Evolutionary conservation across 2,329 filamentous ascomycete species (phyloP).

Genomic region (Zopfia rhizophila): DNA sequence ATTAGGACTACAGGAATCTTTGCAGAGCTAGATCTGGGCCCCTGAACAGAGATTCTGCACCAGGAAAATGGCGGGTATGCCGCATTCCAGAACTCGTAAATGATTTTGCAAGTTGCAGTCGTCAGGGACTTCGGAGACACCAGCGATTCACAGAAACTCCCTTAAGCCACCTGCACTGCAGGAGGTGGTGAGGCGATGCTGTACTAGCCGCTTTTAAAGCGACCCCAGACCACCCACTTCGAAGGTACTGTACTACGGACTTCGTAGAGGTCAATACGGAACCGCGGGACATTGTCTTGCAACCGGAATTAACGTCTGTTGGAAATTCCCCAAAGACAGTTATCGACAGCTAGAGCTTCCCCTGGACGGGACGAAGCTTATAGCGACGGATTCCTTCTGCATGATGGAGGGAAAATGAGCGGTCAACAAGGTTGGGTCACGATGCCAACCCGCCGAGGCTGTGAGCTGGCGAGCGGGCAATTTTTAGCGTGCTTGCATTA

Average conservation of each 20-base stretch:
- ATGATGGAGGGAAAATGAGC: conserved; percentile 10
- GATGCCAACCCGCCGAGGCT: conserved; percentile 14
- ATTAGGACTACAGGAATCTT: too few relatives aligned
- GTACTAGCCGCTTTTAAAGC: conserved; percentile 13
- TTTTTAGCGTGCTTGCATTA: conserved; percentile 18
- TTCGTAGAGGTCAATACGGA: not conserved
- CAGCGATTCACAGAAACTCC: conserved; percentile 8
- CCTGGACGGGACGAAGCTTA: not conserved
- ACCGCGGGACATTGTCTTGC: too few relatives aligned
- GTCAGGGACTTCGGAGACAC: conserved; percentile 8
- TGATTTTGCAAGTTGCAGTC: conserved; percentile 3
- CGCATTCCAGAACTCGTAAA: conserved; percentile 10
- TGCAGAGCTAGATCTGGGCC: too few relatives aligned
- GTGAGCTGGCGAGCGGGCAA: conserved; percentile 5
- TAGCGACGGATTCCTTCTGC: not conserved
- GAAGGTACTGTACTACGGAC: conserved; percentile 12
- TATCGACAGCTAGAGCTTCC: too few relatives aligned
- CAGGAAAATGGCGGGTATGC: too few relatives aligned
- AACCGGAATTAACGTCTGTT: too few relatives aligned
- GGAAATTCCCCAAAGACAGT: too few relatives aligned
- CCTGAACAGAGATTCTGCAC: too few relatives aligned
- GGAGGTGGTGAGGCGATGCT: conserved; percentile 14
- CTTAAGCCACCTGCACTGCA: conserved; percentile 14
- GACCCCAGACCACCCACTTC: conserved; percentile 14
- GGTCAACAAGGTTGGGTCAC: conserved; percentile 24